phyloP scores from a whole-genome alignment of 1,284 basidiomycete species.

The Termitomyces sp. region DNA sequence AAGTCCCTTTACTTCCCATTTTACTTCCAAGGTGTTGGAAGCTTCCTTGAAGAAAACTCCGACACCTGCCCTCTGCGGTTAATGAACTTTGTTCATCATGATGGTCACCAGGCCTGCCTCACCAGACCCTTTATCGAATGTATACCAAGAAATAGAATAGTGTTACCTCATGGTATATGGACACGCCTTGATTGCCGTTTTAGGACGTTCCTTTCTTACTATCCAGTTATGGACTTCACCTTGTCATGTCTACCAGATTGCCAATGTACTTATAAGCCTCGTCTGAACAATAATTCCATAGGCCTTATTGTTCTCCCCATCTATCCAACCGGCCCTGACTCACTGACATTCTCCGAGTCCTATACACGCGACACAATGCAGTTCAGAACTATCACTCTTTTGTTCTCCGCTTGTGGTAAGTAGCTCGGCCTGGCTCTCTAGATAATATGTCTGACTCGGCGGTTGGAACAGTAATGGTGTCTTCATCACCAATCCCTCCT shows the following conservation, averaged over 20 bases:
- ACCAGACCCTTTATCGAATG: no score
- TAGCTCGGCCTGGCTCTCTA: background rate
- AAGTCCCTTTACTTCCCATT: background rate
- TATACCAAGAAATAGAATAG: background rate
- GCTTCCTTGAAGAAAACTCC: background rate
- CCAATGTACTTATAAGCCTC: background rate
- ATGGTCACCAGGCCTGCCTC: background rate
- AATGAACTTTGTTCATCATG: background rate
- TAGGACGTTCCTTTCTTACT: conserved; percentile 17
- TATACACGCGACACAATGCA: conserved; percentile 23
- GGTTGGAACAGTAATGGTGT: conserved; percentile 11
- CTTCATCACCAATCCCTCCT: conserved; percentile 29
- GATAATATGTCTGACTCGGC: background rate
- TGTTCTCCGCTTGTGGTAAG: conserved; percentile 26
- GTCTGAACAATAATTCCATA: conserved; percentile 3
- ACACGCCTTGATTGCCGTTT: conserved; percentile 8
- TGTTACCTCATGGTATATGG: no score
- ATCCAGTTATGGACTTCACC: conserved; percentile 18
- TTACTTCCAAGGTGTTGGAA: background rate
- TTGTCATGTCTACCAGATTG: conserved; percentile 15
- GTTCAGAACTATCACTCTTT: conserved; percentile 22
- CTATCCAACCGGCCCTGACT: no score
- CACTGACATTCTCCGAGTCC: background rate
- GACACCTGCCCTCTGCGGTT: background rate
- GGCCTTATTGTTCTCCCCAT: conserved; percentile 16